phyloP scores from a whole-genome alignment of 129 eudicot species.

The carrot (Daucus carota) region DNA sequence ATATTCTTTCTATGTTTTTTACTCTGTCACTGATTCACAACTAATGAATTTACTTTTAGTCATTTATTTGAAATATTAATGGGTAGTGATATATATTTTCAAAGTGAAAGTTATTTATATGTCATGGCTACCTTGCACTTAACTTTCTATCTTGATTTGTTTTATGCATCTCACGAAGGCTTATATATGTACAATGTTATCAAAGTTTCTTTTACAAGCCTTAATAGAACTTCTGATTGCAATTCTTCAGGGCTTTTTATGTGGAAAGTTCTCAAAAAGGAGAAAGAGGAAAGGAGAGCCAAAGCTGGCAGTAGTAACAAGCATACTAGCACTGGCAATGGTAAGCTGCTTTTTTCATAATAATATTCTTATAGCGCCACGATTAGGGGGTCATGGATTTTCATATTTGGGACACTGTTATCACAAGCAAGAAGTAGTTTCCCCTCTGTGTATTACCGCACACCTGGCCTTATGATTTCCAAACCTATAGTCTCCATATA shows the following conservation, averaged over 20 bases:
- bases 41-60: not conserved
- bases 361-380: not conserved
- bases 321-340: too few relatives aligned
- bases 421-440: not conserved
- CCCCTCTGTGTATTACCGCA: not conserved
- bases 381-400: not conserved
- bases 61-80: too few relatives aligned
- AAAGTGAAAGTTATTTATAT: not conserved
- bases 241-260: not conserved
- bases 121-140: too few relatives aligned
- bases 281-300: too few relatives aligned
- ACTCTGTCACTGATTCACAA: not conserved
- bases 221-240: constrained; percentile 8
- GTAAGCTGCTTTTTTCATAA: constrained; percentile 24
- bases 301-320: too few relatives aligned
- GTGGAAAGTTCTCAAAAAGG: constrained; percentile 55
- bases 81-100: not conserved
- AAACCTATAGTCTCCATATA: not conserved
- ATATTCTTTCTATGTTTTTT: constrained; percentile 10
- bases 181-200: not conserved
- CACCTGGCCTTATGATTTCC: too few relatives aligned
- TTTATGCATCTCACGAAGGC: not conserved
- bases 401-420: not conserved
- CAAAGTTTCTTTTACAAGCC: not conserved
- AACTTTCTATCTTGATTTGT: too few relatives aligned